Evolutionary conservation across 2,329 filamentous ascomycete species (phyloP).

Genomic region (Sporothrix inflata): DNA sequence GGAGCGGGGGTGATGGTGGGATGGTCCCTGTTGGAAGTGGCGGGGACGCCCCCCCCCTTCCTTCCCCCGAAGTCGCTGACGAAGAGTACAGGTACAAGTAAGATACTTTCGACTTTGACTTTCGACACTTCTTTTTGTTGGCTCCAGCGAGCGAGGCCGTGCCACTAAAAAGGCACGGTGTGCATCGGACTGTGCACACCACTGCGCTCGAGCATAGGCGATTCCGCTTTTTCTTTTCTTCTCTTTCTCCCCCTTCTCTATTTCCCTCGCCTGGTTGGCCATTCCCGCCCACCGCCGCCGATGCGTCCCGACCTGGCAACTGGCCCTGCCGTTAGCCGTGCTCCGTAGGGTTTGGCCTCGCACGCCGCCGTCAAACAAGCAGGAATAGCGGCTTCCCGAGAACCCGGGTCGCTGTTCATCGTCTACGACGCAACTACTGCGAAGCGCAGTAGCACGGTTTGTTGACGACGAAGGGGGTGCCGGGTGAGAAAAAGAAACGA

Average conservation of each 20-base stretch:
- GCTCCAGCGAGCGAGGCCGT: background rate
- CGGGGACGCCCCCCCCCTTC: background rate
- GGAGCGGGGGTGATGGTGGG: conserved; percentile 10
- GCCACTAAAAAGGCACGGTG: background rate
- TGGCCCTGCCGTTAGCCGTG: conserved; percentile 3
- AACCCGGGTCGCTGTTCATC: conserved; percentile 22
- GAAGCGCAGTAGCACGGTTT: conserved; percentile 9
- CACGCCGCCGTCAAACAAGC: background rate
- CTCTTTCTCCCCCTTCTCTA: background rate
- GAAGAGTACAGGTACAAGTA: background rate
- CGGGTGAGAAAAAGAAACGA: background rate
- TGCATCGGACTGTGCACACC: conserved; percentile 7
- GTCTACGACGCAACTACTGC: conserved; percentile 12
- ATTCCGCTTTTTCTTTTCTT: background rate
- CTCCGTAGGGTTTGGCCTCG: conserved; percentile 1
- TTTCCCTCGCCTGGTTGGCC: background rate
- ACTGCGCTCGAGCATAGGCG: background rate
- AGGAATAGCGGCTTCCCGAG: conserved; percentile 26
- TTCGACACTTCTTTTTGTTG: background rate
- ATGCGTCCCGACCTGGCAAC: background rate
- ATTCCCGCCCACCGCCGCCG: background rate
- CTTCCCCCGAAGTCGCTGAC: conserved; percentile 12
- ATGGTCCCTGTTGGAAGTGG: conserved; percentile 3
- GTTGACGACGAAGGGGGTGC: background rate
- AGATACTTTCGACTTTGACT: background rate